Base-by-base conservation (phyloP, 2,329 filamentous ascomycete genomes). In the Gnomoniopsis sp. region DNA sequence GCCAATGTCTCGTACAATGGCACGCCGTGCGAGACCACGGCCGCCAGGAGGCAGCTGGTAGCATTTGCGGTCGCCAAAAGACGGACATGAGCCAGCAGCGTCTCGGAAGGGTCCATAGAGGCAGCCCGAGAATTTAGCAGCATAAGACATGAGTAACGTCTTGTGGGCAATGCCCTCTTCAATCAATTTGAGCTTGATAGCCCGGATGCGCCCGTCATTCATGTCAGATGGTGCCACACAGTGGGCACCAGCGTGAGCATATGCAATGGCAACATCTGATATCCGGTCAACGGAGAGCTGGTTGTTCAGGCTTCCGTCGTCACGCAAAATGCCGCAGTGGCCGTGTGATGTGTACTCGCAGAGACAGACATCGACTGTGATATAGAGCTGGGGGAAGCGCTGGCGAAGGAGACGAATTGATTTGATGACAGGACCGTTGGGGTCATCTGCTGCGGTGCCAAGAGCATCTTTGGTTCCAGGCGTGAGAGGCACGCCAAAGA, bases 281-380 rank as follows among this genome's bases (percentile, higher is more conserved):
- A 99, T 93, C 62, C 95, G 88, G 70, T 98, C 93, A 10, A 98
- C 92, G 3, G 92, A 96, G 49, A 96, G 84, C 64, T 88, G 86
- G 71, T 99, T 98, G 82, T 98, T 96, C 61, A 99, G 82, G 63
- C 87, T 89, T 63, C 92, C 92, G 71, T 99, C 95, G 65, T 97
- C 92, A 58, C 92, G 87, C 49, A 99, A 82, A 67, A 99, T 97
- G 55, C 95, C 95, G 71, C 95, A 99, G 79, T 99, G 95, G 48
- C 95, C 95, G 74, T 99, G 95, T 7, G 90, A 95, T 1, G 95
- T 99, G 77, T 99, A 99, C 76, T 99, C 95, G 83, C 95, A 99
- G 8, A 99, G 88, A 71, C 95, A 98, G 59, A 99, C 95, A 71
- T 99, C 95, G 61, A 88, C 87, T 65, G 89, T 88, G 67, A 99